Conservation (phyloP, 306 rosid genomes). For the Cucumis hystrix region DNA sequence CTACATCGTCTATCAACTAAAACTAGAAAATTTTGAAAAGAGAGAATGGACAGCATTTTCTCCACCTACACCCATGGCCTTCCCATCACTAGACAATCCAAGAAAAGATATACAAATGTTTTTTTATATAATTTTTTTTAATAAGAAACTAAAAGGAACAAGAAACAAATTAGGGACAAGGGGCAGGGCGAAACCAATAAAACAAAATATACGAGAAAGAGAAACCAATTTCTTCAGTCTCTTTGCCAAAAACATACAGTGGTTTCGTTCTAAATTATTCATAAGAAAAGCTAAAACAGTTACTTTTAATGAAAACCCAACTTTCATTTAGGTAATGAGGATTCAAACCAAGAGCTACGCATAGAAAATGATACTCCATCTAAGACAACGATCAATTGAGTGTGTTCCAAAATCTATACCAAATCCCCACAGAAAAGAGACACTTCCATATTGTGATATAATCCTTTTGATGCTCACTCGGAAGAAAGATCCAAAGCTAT, state of each 20-base stretch:
- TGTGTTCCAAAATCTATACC: neutral
- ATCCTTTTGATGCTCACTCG: neutral
- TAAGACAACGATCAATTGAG: neutral
- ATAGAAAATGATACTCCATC: neutral
- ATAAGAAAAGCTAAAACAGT: neutral
- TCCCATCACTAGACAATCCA: no score
- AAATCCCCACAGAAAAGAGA: neutral
- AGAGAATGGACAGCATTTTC: neutral
- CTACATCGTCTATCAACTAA: neutral
- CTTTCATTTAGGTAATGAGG: neutral
- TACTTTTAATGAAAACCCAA: neutral
- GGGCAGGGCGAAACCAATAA: no score
- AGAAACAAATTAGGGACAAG: no score
- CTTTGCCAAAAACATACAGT: neutral
- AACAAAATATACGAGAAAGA: neutral
- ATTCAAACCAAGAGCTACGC: neutral
- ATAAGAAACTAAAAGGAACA: no score
- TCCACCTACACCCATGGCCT: neutral
- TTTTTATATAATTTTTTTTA: no score
- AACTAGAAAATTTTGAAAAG: neutral
- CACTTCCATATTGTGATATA: neutral
- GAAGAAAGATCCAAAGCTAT: neutral
- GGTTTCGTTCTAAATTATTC: neutral
- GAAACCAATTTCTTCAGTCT: neutral
- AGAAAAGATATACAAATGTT: no score